These are phyloP conservation scores for Phlyctochytrium bullatum DNA, from an alignment of 192 early-diverging fungal species.

Conservation along the genomic window DNA sequence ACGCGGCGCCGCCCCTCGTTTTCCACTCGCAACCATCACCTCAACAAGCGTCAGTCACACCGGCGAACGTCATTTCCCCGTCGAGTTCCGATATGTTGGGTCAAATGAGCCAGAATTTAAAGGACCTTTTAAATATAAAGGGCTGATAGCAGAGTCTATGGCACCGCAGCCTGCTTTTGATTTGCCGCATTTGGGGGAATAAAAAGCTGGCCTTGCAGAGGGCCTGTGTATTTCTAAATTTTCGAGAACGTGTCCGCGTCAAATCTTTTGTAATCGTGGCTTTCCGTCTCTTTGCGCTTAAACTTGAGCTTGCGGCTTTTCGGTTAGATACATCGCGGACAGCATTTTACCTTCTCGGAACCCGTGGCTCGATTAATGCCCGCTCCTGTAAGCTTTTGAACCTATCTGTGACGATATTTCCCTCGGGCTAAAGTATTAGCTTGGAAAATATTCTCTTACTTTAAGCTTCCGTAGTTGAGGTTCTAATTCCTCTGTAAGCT, in stretches of 20 bases:
- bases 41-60: not conserved
- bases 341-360: conserved; percentile 39
- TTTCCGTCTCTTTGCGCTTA: conserved; percentile 46
- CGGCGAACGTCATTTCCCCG: not conserved
- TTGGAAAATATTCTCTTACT: conserved; percentile 1
- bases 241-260: conserved; percentile 10
- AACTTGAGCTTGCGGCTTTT: conserved; percentile 32
- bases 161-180: no score
- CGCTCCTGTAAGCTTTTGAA: conserved; percentile 50
- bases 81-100: not conserved
- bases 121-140: not conserved
- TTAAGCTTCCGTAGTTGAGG: conserved; percentile 43
- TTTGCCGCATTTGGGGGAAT: no score
- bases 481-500: conserved; percentile 48
- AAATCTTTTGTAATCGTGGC: conserved; percentile 57
- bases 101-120: not conserved
- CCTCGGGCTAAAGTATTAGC: conserved; percentile 41
- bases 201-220: no score
- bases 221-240: no score
- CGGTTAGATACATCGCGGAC: conserved; percentile 2
- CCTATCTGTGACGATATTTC: conserved; percentile 51
- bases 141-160: no score
- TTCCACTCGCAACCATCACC: not conserved
- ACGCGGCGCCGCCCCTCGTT: no score
- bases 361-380: conserved; percentile 49